These are phyloP conservation scores for Massarina eburnea DNA, from an alignment of 2,329 filamentous ascomycete genomes.

Conservation along the genomic window DNA sequence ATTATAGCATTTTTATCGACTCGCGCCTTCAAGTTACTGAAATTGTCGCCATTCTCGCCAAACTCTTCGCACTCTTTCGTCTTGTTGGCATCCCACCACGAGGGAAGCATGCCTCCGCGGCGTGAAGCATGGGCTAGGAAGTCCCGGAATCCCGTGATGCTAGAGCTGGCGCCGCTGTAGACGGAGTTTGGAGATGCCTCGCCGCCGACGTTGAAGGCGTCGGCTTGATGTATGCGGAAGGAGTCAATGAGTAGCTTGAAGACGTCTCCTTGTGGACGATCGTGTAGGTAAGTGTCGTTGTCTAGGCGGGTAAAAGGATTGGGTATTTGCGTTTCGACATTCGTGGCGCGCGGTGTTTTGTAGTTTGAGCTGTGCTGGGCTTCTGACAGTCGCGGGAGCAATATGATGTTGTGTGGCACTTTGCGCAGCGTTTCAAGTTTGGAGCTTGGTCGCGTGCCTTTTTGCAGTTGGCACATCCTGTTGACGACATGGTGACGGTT, in stretches of 20 bases:
- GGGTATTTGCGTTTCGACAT: slow-evolving; percentile 11
- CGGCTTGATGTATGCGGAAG: slow-evolving; percentile 28
- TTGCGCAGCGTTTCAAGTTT: slow-evolving; percentile 26
- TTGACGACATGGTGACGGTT: background rate
- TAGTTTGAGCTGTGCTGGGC: slow-evolving; percentile 34
- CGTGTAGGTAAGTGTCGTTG: slow-evolving; percentile 24
- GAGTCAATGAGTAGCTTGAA: slow-evolving; percentile 35
- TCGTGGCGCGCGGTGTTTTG: slow-evolving; percentile 31
- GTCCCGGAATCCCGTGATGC: slow-evolving; percentile 18
- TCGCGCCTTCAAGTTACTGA: slow-evolving; percentile 15
- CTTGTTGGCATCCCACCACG: slow-evolving; percentile 26
- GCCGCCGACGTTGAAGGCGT: slow-evolving; percentile 18
- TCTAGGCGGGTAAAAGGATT: slow-evolving; percentile 28
- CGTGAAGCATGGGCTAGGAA: slow-evolving; percentile 17
- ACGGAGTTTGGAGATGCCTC: slow-evolving; percentile 16
- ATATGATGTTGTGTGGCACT: slow-evolving; percentile 34
- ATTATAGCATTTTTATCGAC: slow-evolving; percentile 21
- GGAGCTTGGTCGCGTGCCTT: slow-evolving; percentile 15
- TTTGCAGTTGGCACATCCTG: slow-evolving; percentile 17
- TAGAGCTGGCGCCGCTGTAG: slow-evolving; percentile 17
- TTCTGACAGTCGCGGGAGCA: slow-evolving; percentile 39
- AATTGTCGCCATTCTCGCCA: slow-evolving; percentile 15
- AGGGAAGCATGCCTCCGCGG: slow-evolving; percentile 17
- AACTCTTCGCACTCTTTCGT: slow-evolving; percentile 21
- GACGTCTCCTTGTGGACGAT: slow-evolving; percentile 24